These are phyloP conservation scores for Anthracocystis setariae DNA, from an alignment of 1,284 basidiomycete species.

Conservation along the genomic window DNA sequence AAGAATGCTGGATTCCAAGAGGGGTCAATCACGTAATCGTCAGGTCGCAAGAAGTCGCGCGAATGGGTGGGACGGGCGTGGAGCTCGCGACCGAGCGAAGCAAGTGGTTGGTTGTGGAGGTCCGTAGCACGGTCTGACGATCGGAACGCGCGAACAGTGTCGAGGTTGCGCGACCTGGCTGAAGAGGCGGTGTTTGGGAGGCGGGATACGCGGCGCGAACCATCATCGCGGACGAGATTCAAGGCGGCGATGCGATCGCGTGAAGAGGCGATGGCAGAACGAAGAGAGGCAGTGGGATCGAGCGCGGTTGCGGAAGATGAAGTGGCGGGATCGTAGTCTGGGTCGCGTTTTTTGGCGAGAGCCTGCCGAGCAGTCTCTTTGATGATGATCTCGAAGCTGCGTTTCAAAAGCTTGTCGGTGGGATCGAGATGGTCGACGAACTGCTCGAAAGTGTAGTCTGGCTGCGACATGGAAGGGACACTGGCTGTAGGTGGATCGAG, in stretches of 20 bases:
- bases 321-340: conserved; percentile 5
- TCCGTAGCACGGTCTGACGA: too few relatives aligned
- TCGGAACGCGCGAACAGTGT: too few relatives aligned
- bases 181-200: background rate
- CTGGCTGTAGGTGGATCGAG: conserved; percentile 25
- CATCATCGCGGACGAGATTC: background rate
- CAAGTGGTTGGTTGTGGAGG: too few relatives aligned
- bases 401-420: conserved; percentile 41
- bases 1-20: background rate
- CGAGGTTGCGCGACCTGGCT: too few relatives aligned
- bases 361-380: conserved; percentile 50
- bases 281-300: conserved; percentile 26
- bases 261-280: conserved; percentile 29
- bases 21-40: too few relatives aligned
- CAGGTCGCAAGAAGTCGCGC: too few relatives aligned
- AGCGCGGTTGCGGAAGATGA: conserved; percentile 7
- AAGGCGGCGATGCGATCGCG: background rate
- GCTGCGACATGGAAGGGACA: conserved; percentile 23
- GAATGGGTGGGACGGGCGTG: too few relatives aligned
- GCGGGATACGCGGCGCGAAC: background rate
- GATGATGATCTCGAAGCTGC: conserved; percentile 49
- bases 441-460: conserved; percentile 53
- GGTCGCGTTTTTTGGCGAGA: conserved; percentile 30
- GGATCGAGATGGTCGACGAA: conserved; percentile 47
- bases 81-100: too few relatives aligned